Evolutionary conservation across 208 protist genomes (phyloP), one percentile per base, ranked within the genome.

Genomic region (Entamoeba dispar): DNA sequence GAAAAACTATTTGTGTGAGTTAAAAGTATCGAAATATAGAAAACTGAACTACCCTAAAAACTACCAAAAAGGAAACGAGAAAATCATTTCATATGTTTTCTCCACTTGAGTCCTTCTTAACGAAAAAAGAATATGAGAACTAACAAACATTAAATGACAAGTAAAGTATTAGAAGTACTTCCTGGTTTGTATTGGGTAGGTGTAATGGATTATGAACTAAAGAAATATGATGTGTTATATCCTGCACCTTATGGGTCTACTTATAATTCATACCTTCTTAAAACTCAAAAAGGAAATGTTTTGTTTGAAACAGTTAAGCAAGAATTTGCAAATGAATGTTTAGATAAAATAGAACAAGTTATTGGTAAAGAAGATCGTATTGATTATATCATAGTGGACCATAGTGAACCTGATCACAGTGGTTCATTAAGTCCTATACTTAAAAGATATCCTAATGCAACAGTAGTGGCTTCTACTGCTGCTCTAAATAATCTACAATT

Each of bases 391-490:
- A 34, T 77, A 10, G 22, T 94, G 4, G 7, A 90, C 50, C 93
- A 94, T 51, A 94, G 92, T 34, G 93, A 94, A 61, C 92, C 92
- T 10, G 93, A 94, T 34, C 93, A 94, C 5, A 49, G 19, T 22
- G 91, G 92, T 12, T 15, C 52, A 15, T 14, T 93, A 55, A 19
- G 10, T 19, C 43, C n/a, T 22, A 49, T 94, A 10, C 17, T 93
- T 38, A n/a, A 91, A 47, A 27, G 34, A 19, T 91, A 50, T 90
- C 91, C 93, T 7, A 77, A 86, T 5, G 93, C 93, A n/a, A 94
- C 27, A 19, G 47, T 94, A 5, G 1, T 77, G 0, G 49, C 92
- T 0, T 92, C 93, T 38, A 27, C 17, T 17, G 34, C 31, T 50
- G 93, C 93, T 38, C 8, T 93, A 8, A 92, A 92, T 61, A 94